Base-by-base conservation (phyloP, 805 yeast species). In the Pichia occidentalis region DNA sequence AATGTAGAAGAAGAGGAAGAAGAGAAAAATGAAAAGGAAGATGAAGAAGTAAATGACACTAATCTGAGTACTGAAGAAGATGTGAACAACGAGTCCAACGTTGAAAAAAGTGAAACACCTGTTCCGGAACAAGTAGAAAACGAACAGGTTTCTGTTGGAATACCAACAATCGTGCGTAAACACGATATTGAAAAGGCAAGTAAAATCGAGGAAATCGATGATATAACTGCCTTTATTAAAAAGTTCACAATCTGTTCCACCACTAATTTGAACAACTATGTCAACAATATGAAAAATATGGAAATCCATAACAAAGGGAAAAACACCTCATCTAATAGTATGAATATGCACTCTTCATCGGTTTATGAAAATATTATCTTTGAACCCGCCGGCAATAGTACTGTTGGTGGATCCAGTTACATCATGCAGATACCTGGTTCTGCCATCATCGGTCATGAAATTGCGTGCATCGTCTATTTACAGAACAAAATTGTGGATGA, bases 401-500 rank as follows among this genome's bases (percentile, higher is more conserved):
- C 22, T 59, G 54, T 30, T 54, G 60, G 59, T 16, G 55, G 63
- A 1, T 52, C 61, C 13, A 61, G 68, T 9, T 70, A 63, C 47
- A 48, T 76, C 5, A 44, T 75, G 18, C 62, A 64, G 12, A 54
- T 78, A 36, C 77, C 80, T 10, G 55, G 65, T 10, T 59, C 61
- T 30, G 70, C 73, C 16, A 49, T 53, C 9, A 35, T 49, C 17
- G 59, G 60, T 27, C 67, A 68, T 24, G 66, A 76, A 1, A 53
- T 75, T 32, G 60, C 69, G 4, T 53, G 75, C 4, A 50, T 63
- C 17, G 68, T 70, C 4, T 57, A 64, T 20, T 57, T 78, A 36
- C 64, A 69, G 45, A 67, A 65, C 34, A 50, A 59, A 26, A 22
- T 61, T 66, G 41, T 56, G 56, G 40, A 57, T 54, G 44, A 64